Percentiles rank a stretch among this genome's conserved stretches.
Evolutionary conservation across 2,329 filamentous ascomycete genomes (phyloP).

Genomic region (Aspergillus vadensis): DNA sequence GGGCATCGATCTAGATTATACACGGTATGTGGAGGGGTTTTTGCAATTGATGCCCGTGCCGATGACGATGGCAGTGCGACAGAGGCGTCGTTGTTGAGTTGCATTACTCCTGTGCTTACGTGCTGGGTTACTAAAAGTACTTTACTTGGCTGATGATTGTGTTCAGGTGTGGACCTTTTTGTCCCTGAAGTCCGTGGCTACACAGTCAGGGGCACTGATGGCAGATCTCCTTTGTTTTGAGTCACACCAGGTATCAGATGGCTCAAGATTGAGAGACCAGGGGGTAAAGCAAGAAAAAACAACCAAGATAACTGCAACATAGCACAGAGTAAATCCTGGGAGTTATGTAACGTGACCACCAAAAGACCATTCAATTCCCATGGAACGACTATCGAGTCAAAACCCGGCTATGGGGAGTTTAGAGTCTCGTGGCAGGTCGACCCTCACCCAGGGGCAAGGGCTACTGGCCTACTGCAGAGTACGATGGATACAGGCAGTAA

Average conservation of each 20-base stretch:
- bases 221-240: neutral
- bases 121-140: too few species aligned
- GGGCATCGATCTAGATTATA: neutral
- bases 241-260: neutral
- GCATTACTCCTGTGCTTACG: neutral
- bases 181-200: neutral
- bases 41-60: neutral
- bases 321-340: too few species aligned
- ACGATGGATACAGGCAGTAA: too few species aligned
- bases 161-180: neutral
- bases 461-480: too few species aligned
- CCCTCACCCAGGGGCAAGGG: constrained; percentile 1
- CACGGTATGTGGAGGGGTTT: neutral
- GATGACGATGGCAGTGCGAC: neutral
- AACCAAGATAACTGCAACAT: neutral
- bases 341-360: neutral
- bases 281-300: neutral
- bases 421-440: neutral
- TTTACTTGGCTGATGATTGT: neutral
- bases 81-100: neutral
- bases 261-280: neutral
- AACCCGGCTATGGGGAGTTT: neutral
- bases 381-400: constrained; percentile 1
- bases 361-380: neutral
- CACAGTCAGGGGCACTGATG: neutral